These are phyloP conservation scores for Moelleriella libera DNA, from an alignment of 2,329 filamentous ascomycete genomes.

Conservation along the genomic window DNA sequence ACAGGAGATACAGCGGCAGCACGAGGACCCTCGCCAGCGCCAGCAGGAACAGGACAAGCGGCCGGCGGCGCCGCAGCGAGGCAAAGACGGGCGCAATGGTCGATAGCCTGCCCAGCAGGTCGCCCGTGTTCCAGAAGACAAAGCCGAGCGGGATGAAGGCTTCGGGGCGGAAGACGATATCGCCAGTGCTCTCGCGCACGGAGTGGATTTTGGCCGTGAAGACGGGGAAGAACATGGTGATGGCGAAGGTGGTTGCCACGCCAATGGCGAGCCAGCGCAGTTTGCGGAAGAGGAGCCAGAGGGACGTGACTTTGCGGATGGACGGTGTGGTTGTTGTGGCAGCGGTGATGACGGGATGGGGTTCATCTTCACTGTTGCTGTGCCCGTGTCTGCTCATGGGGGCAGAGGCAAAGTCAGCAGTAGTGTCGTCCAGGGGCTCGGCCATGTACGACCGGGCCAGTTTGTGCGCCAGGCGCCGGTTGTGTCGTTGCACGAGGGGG, in stretches of 20 bases:
- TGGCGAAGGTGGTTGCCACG: slow-evolving; percentile 64
- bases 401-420: no score
- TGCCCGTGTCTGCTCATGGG: no score
- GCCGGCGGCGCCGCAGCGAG: slow-evolving; percentile 44
- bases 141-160: slow-evolving; percentile 85
- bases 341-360: no score
- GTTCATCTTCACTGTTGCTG: no score
- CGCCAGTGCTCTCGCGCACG: slow-evolving; percentile 24
- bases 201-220: slow-evolving; percentile 58
- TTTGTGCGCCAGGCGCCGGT: slow-evolving; percentile 34
- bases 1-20: slow-evolving; percentile 76
- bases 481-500: slow-evolving; percentile 52
- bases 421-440: slow-evolving; percentile 13
- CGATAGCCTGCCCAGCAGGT: slow-evolving; percentile 58
- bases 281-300: slow-evolving; percentile 59
- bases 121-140: slow-evolving; percentile 86
- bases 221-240: slow-evolving; percentile 92
- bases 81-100: slow-evolving; percentile 39
- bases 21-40: slow-evolving; percentile 53
- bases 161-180: slow-evolving; percentile 49
- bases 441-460: slow-evolving; percentile 30
- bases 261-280: slow-evolving; percentile 65
- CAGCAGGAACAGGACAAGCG: slow-evolving; percentile 46
- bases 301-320: slow-evolving; percentile 33
- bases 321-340: slow-evolving; percentile 26